Evolutionary conservation across 768 basidiomycete species (phyloP), one percentile per base, ranked within the genome.

Genomic region (Amyloporia xantha): DNA sequence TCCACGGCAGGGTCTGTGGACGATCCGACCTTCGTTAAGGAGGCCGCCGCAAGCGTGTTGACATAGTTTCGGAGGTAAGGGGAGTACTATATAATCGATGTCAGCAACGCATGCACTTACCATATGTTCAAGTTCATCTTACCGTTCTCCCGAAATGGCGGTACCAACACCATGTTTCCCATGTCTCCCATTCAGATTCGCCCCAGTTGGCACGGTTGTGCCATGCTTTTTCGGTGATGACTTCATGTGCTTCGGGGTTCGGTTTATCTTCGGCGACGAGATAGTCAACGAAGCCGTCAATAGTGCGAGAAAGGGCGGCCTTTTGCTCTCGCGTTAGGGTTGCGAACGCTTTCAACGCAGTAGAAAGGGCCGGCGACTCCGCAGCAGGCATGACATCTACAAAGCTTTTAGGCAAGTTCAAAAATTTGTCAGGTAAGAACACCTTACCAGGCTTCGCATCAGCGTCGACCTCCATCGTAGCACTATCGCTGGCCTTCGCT

Each of bases 151-250:
- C 88, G 69, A 91, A 93, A 57, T 95, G 89, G 51, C 86, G 73
- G 57, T 87, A 93, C 91, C 91, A 94, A 2, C 86, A 83, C 85
- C 88, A 91, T 0, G 84, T 87, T 68, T 88, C 83, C 90, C 89
- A 92, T 1, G 77, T 72, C 59, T 77, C 76, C 91, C 91, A 94
- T 47, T 86, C 83, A 23, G 81, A 78, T 30, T 78, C 74, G 19
- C 72, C 73, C 89, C 89, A 91, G 25, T 69, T 75, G 1, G 70
- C 72, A 20, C 87, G 82, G 37, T 77, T 77, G 27, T 79, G 72
- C 91, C 90, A 92, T 0, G 80, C 77, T 4, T 74, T 69, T 55
- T 82, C 79, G 3, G 73, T 73, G 24, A 92, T 76, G 30, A 90
- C 78, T 20, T 68, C 70, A 17, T 73, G 69, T 1, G 80, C 68